Conservation (phyloP, 306 rosid species). For the Prunus dulcis region DNA sequence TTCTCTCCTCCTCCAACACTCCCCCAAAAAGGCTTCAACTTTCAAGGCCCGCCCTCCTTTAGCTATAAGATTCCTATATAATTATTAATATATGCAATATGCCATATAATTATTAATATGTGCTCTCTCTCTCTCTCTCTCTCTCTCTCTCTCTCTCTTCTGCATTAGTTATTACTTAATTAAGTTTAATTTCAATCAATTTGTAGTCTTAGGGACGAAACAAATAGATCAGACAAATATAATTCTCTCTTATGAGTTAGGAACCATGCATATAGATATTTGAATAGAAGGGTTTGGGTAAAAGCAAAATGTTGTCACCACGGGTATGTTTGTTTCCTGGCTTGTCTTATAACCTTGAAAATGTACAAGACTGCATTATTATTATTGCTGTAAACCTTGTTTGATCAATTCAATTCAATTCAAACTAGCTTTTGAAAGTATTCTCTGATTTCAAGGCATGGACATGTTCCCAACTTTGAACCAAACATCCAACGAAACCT, state of each 20-base stretch:
- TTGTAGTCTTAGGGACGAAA: too few relatives aligned
- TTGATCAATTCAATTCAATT: slow-evolving; percentile 14
- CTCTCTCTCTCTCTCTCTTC: slow-evolving; percentile 5
- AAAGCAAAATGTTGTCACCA: slow-evolving; percentile 78
- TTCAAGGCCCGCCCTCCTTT: slow-evolving; percentile 47
- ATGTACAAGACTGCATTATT: slow-evolving; percentile 9
- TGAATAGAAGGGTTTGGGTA: slow-evolving; percentile 42
- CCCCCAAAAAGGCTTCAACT: slow-evolving; percentile 63
- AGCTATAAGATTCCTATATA: slow-evolving; percentile 22
- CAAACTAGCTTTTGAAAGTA: slow-evolving; percentile 3
- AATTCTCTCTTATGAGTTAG: slow-evolving; percentile 17
- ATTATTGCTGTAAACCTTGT: not conserved
- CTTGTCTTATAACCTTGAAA: slow-evolving; percentile 43
- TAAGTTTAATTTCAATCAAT: too few relatives aligned
- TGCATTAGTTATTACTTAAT: too few relatives aligned
- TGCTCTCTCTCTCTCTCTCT: slow-evolving; percentile 6
- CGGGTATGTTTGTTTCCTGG: slow-evolving; percentile 58
- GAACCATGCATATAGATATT: slow-evolving; percentile 20
- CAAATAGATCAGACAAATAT: not conserved
- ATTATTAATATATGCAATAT: not conserved
- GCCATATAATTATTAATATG: too few relatives aligned
- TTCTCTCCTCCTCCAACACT: slow-evolving; percentile 72
- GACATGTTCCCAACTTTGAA: slow-evolving; percentile 3
- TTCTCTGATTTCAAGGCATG: slow-evolving; percentile 13
- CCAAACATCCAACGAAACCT: slow-evolving; percentile 10